phyloP scores from a whole-genome alignment of 1,284 basidiomycete genomes.

The Cutaneotrichosporon cutaneum region DNA sequence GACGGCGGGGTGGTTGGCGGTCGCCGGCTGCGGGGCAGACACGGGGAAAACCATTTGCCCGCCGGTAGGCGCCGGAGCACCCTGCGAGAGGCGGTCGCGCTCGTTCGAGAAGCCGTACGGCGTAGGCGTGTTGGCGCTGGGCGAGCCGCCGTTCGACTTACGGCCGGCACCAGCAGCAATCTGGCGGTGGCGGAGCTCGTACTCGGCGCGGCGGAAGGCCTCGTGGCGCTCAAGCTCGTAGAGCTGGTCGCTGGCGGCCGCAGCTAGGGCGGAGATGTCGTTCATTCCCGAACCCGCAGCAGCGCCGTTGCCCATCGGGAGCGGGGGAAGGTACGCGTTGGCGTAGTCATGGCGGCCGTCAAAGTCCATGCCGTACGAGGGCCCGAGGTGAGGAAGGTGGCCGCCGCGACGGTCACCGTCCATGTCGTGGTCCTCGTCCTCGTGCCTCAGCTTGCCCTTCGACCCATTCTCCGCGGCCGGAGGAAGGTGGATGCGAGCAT shows the following conservation, averaged over 20 bases:
- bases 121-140: constrained; percentile 49
- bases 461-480: constrained; percentile 36
- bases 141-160: constrained; percentile 64
- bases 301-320: constrained; percentile 30
- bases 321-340: constrained; percentile 37
- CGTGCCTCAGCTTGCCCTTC: constrained; percentile 9
- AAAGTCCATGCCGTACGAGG: constrained; percentile 51
- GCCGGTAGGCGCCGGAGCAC: constrained; percentile 39
- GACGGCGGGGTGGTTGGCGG: constrained; percentile 48
- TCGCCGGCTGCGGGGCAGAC: constrained; percentile 51
- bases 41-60: constrained; percentile 52
- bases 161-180: constrained; percentile 50
- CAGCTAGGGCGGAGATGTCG: constrained; percentile 66
- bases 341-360: constrained; percentile 41
- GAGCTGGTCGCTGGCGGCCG: constrained; percentile 79
- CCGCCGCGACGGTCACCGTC: constrained; percentile 42
- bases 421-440: constrained; percentile 31
- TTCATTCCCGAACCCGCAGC: constrained; percentile 49
- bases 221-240: constrained; percentile 81
- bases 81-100: constrained; percentile 43
- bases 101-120: constrained; percentile 45
- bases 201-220: constrained; percentile 76
- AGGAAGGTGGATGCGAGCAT: constrained; percentile 82
- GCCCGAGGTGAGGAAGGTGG: constrained; percentile 43
- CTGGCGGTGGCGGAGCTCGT: constrained; percentile 68